Evolutionary conservation across 129 eudicot genomes (phyloP).

Genomic region (Erigeron canadensis): DNA sequence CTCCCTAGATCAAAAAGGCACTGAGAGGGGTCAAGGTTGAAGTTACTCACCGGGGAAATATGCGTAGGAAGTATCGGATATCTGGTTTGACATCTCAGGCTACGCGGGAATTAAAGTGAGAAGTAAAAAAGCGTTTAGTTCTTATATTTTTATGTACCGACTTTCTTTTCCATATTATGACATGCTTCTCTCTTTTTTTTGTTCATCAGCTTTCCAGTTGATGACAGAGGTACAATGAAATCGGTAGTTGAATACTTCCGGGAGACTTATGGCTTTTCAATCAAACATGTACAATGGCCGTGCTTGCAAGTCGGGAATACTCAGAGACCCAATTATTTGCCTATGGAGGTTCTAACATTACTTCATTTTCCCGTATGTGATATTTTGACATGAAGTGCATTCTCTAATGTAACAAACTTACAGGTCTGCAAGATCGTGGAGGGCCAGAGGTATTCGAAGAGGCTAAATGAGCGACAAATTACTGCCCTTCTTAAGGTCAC

Average conservation of each 20-base stretch:
- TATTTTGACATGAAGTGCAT: background rate
- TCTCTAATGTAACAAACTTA: conserved; percentile 10
- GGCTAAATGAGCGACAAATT: conserved; percentile 83
- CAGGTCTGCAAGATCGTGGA: conserved; percentile 94
- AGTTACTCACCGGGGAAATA: conserved; percentile 94
- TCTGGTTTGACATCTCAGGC: conserved; percentile 94
- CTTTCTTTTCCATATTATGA: conserved; percentile 8
- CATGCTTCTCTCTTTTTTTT: background rate
- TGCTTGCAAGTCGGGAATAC: conserved; percentile 93
- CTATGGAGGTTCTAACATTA: conserved; percentile 71
- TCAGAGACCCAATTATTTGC: conserved; percentile 80
- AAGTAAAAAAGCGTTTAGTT: background rate
- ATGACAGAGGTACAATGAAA: conserved; percentile 81
- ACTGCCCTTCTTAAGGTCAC: conserved; percentile 91
- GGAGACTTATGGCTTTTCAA: conserved; percentile 70
- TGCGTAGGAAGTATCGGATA: conserved; percentile 89
- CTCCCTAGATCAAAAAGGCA: conserved; percentile 82
- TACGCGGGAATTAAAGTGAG: conserved; percentile 91
- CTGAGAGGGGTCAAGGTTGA: conserved; percentile 94
- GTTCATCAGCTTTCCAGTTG: conserved; percentile 72
- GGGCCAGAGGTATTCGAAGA: conserved; percentile 89
- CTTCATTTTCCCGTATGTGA: background rate
- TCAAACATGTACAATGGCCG: conserved; percentile 89
- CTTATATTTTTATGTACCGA: background rate
- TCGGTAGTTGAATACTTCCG: conserved; percentile 82